Evolutionary conservation across 148 eudicot genomes (phyloP).

Genomic region (Hydrangea macrophylla): DNA sequence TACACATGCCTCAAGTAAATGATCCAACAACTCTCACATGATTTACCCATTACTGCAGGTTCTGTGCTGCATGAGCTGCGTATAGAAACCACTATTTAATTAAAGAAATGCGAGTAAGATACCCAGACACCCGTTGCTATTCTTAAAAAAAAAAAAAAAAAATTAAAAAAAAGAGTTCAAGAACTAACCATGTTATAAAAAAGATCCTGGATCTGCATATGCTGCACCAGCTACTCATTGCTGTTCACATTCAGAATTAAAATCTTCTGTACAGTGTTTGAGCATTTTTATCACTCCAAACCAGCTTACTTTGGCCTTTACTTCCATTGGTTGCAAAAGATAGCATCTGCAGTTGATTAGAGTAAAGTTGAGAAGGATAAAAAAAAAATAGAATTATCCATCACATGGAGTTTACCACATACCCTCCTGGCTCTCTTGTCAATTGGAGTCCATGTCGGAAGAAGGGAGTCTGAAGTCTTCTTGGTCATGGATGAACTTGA

Average conservation of each 20-base stretch:
- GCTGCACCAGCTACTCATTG: not conserved
- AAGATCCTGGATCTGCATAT: not conserved
- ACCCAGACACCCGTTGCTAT: not conserved
- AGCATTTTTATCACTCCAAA: slow-evolving; percentile 56
- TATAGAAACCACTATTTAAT: not conserved
- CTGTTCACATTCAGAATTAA: slow-evolving; percentile 11
- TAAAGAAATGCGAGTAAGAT: not conserved
- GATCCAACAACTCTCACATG: slow-evolving; percentile 41
- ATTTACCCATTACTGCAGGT: slow-evolving; percentile 5
- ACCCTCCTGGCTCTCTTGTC: slow-evolving; percentile 92
- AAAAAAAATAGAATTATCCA: not conserved
- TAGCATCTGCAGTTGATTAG: slow-evolving; percentile 52
- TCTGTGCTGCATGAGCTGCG: slow-evolving; percentile 21
- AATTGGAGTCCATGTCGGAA: slow-evolving; percentile 57
- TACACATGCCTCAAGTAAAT: not conserved
- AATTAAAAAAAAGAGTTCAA: no score
- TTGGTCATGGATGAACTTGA: slow-evolving; percentile 38
- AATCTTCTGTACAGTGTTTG: slow-evolving; percentile 24
- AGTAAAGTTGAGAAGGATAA: not conserved
- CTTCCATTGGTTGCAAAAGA: slow-evolving; percentile 64
- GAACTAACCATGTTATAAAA: no score
- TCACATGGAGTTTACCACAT: slow-evolving; percentile 6
- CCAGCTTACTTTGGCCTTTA: slow-evolving; percentile 77
- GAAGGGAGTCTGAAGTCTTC: slow-evolving; percentile 33
- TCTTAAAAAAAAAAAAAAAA: not conserved